Base-by-base conservation (phyloP, 495 filamentous ascomycete species). In the Beverwykella pulmonaria region DNA sequence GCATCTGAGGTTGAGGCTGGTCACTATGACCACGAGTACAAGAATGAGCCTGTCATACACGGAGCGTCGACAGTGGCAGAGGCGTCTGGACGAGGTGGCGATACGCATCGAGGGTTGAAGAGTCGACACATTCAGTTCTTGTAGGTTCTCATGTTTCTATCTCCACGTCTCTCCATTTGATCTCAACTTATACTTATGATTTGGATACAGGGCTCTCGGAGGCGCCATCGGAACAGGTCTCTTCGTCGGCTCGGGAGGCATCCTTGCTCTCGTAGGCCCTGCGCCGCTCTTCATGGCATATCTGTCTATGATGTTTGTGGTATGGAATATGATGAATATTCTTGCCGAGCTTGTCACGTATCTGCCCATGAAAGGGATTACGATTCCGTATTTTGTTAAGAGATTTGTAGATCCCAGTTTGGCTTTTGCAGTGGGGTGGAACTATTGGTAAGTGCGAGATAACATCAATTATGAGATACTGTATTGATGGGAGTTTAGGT, bases 91-190 rank as follows among this genome's bases (percentile, higher is more conserved):
- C 17, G 30, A 19, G 65, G 65, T 32, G 67, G 67, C 12, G 67
- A 65, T 26, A 69, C 55, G 14, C 67, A 69, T 27, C 20, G 74
- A 41, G 74, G 74, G 8, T 55, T 76, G 49, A 76, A 76, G 63
- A 61, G 55, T 32, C 68, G 74, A 55, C 74, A 76, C 53, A 73
- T 76, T 41, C 74, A 76, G 47, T 76, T 76, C 65, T 49, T 76
- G 58, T 68, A 68, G n/a, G 58, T 50, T 41, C 1, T 17, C 30
- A 14, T n/a, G n/a, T n/a, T n/a, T n/a, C n/a, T n/a, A n/a, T n/a
- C n/a, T n/a, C n/a, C 1, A 50, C 34, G 8, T 32, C 4, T 8
- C 23, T 25, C 23, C 1, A 1, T 17, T 47, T 22, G 22, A n/a
- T 52, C 17, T 15, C 10, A 2, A 17, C 12, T 34, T 29, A n/a